These are phyloP conservation scores for Metschnikowia koreensis DNA, from an alignment of 805 yeast genomes.

Conservation along the genomic window DNA sequence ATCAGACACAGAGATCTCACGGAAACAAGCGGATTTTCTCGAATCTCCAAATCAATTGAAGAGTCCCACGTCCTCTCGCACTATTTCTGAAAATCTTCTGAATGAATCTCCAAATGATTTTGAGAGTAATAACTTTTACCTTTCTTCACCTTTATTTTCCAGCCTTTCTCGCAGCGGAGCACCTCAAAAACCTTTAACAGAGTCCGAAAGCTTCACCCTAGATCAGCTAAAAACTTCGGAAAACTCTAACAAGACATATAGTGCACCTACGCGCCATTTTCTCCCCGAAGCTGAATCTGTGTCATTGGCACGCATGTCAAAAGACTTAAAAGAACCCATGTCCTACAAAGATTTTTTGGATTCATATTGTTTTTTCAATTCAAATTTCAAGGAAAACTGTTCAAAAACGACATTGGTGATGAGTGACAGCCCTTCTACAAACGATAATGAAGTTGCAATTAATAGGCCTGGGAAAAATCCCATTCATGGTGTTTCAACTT, in stretches of 20 bases:
- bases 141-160: constrained; percentile 33
- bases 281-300: neutral
- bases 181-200: neutral
- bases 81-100: neutral
- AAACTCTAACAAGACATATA: neutral
- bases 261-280: neutral
- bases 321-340: constrained; percentile 40
- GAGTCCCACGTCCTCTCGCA: neutral
- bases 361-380: constrained; percentile 56
- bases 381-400: constrained; percentile 19
- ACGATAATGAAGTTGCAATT: neutral
- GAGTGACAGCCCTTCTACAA: constrained; percentile 15
- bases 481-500: constrained; percentile 15
- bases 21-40: neutral
- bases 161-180: neutral
- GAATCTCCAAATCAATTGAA: neutral
- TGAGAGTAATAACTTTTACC: constrained; percentile 33
- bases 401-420: constrained; percentile 18
- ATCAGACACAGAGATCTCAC: constrained; percentile 21
- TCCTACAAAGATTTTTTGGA: constrained; percentile 57
- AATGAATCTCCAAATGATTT: constrained; percentile 22
- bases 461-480: constrained; percentile 1
- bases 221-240: neutral
- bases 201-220: neutral
- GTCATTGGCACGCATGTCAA: neutral